A percentile compares a stretch with the other conserved stretches of the same genome.
These are phyloP conservation scores for Colletotrichum eleusines DNA, from an alignment of 2,329 filamentous ascomycete genomes.

Conservation along the genomic window DNA sequence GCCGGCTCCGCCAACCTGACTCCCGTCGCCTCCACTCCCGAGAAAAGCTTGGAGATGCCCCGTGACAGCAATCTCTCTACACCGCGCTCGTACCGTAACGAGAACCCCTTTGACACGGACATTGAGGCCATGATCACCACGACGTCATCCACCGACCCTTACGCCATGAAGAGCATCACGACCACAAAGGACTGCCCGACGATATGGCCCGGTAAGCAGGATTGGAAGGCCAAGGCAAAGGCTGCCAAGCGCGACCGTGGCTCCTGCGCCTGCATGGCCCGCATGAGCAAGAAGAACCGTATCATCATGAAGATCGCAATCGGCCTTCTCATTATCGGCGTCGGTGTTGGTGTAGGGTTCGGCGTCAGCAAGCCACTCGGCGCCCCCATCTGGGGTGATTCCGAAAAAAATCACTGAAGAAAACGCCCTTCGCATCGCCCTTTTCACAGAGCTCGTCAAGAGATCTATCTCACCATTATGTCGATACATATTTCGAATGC, in stretches of 20 bases:
- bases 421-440: neutral
- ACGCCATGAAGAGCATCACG: slow-evolving; percentile 51
- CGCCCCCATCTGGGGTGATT: slow-evolving; percentile 66
- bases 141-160: slow-evolving; percentile 48
- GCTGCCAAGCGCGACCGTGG: slow-evolving; percentile 63
- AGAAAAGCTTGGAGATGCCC: slow-evolving; percentile 48
- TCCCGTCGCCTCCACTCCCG: slow-evolving; percentile 39
- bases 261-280: slow-evolving; percentile 65
- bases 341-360: slow-evolving; percentile 68
- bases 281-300: slow-evolving; percentile 65
- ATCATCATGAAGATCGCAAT: slow-evolving; percentile 68
- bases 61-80: slow-evolving; percentile 57
- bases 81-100: slow-evolving; percentile 56
- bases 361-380: slow-evolving; percentile 72
- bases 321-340: slow-evolving; percentile 63
- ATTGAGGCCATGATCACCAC: slow-evolving; percentile 65
- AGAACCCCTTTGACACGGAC: slow-evolving; percentile 69
- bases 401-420: slow-evolving; percentile 11
- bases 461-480: neutral
- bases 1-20: slow-evolving; percentile 28
- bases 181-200: slow-evolving; percentile 61
- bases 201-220: slow-evolving; percentile 70
- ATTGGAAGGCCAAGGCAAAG: slow-evolving; percentile 71
- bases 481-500: slow-evolving; percentile 15
- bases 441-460: neutral